Evolutionary conservation across 371 early-diverging fungal species (phyloP).

Genomic region (Basidiobolus meristosporus): DNA sequence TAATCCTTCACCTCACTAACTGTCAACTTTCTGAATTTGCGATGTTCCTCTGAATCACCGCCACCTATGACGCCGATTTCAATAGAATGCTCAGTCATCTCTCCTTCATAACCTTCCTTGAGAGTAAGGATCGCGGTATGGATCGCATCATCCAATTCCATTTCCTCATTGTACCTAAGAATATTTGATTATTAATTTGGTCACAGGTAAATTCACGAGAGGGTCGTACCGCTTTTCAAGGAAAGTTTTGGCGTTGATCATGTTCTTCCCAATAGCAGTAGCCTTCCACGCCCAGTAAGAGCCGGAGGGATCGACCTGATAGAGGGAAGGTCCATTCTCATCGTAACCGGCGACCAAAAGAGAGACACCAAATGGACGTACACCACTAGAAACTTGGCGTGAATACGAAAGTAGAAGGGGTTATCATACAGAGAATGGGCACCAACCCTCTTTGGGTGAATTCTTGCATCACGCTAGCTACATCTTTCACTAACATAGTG

Average conservation of each 20-base stretch:
- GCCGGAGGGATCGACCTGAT: slow-evolving; percentile 98
- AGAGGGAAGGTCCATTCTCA: slow-evolving; percentile 75
- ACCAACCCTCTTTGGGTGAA: slow-evolving; percentile 93
- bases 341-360: slow-evolving; percentile 92
- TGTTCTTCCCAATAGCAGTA: slow-evolving; percentile 96
- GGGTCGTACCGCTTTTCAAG: slow-evolving; percentile 93
- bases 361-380: slow-evolving; percentile 98
- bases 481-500: slow-evolving; percentile 83
- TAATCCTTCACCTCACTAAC: slow-evolving; percentile 83
- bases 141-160: slow-evolving; percentile 95
- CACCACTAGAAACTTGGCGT: slow-evolving; percentile 46
- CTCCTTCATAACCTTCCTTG: slow-evolving; percentile 96
- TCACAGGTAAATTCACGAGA: too few relatives aligned
- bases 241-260: slow-evolving; percentile 95
- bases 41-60: slow-evolving; percentile 23
- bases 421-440: background rate
- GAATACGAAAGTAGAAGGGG: background rate
- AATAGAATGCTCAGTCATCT: slow-evolving; percentile 79
- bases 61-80: slow-evolving; percentile 86
- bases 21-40: slow-evolving; percentile 55
- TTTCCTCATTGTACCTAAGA: slow-evolving; percentile 73
- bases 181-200: too few relatives aligned
- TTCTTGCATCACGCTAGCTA: slow-evolving; percentile 95
- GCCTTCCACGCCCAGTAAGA: slow-evolving; percentile 98
- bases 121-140: slow-evolving; percentile 94